These are phyloP conservation scores for Phoenix dactylifera DNA, from an alignment of 176 grass and related monocot species.

Conservation along the genomic window DNA sequence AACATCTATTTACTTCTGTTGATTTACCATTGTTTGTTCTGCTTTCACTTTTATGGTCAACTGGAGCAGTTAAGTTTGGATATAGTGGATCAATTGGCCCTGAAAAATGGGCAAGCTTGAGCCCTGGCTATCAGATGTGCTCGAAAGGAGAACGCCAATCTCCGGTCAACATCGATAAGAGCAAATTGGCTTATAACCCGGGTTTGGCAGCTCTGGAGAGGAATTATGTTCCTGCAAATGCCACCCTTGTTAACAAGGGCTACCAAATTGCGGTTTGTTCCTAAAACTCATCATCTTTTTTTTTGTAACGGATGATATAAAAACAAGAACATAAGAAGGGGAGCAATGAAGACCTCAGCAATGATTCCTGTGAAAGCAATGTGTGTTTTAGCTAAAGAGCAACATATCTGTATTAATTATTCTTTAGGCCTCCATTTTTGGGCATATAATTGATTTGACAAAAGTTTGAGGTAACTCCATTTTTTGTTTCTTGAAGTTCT, in stretches of 20 bases:
- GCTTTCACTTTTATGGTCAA: slow-evolving; percentile 4
- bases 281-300: not conserved
- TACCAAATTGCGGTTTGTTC: slow-evolving; percentile 61
- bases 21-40: slow-evolving; percentile 2
- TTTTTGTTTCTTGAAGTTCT: too few relatives aligned
- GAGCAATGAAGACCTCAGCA: not conserved
- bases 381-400: too few relatives aligned
- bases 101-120: slow-evolving; percentile 46
- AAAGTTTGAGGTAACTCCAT: too few relatives aligned
- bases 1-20: not conserved
- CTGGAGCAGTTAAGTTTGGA: slow-evolving; percentile 35
- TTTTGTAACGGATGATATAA: slow-evolving; percentile 1
- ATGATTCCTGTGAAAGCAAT: too few relatives aligned
- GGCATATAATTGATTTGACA: too few relatives aligned
- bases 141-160: slow-evolving; percentile 65
- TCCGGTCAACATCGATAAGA: slow-evolving; percentile 55
- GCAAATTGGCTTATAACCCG: slow-evolving; percentile 19
- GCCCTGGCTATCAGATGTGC: slow-evolving; percentile 49
- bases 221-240: slow-evolving; percentile 44
- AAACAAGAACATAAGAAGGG: not conserved
- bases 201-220: slow-evolving; percentile 46
- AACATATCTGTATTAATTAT: too few relatives aligned
- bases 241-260: slow-evolving; percentile 59
- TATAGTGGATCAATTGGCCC: slow-evolving; percentile 61
- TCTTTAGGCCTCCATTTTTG: too few relatives aligned